A percentile compares a stretch with the other conserved stretches of the same genome.
phyloP scores from a whole-genome alignment of 306 rosid genomes.

The Rosa persica region DNA sequence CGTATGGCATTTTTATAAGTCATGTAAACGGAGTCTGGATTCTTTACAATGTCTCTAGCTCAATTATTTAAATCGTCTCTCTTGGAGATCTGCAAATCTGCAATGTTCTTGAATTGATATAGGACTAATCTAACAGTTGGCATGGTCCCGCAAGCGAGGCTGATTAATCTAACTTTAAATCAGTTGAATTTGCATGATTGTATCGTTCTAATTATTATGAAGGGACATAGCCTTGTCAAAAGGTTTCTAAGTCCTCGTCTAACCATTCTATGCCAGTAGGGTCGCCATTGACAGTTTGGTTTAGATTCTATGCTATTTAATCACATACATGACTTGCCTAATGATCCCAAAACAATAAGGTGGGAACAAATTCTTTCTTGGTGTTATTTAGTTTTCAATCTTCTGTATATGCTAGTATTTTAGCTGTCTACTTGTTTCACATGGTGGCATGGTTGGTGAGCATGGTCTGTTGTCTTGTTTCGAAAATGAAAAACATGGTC shows the following conservation, averaged over 20 bases:
- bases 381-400: background rate
- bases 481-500: background rate
- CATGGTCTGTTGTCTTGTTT: conserved; percentile 6
- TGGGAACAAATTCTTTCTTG: background rate
- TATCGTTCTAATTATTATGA: background rate
- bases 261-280: background rate
- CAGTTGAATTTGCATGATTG: conserved; percentile 16
- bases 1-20: conserved; percentile 41
- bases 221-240: conserved; percentile 4
- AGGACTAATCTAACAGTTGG: conserved; percentile 5
- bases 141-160: conserved; percentile 2
- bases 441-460: conserved; percentile 2
- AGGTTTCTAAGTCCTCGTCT: background rate
- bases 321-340: background rate
- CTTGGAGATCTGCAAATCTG: conserved; percentile 17
- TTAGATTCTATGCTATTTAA: background rate
- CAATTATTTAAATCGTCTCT: conserved; percentile 7
- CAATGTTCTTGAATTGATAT: conserved; percentile 15
- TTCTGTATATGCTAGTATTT: background rate
- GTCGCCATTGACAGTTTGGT: conserved; percentile 2
- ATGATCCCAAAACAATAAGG: conserved; percentile 10
- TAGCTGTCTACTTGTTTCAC: conserved; percentile 4
- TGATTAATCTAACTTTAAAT: background rate
- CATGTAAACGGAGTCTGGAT: conserved; percentile 39
- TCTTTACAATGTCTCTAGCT: conserved; percentile 31